These are phyloP conservation scores for Komagataea norvegica DNA, from an alignment of 1,139 yeast genomes.

Conservation along the genomic window DNA sequence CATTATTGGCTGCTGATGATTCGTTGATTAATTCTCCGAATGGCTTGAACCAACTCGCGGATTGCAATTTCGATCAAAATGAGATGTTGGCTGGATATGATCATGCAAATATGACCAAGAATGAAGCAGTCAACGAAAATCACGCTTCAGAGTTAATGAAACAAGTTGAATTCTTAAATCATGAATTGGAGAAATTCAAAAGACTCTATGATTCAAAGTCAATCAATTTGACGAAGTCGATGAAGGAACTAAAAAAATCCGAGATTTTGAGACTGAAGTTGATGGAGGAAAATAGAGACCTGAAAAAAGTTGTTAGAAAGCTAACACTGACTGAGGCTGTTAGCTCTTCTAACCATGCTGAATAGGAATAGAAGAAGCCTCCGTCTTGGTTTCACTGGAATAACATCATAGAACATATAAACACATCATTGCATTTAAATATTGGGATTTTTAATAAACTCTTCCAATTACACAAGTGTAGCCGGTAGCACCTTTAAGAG, in stretches of 20 bases:
- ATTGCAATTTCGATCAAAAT: too few relatives aligned
- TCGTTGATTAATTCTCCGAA: slow-evolving; percentile 21
- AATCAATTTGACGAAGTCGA: slow-evolving; percentile 28
- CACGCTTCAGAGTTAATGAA: slow-evolving; percentile 2
- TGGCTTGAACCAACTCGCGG: not conserved
- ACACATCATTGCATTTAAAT: too few relatives aligned
- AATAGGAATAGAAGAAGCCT: too few relatives aligned
- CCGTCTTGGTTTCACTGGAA: too few relatives aligned
- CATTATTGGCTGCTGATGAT: slow-evolving; percentile 19
- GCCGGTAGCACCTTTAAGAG: too few relatives aligned
- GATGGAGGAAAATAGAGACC: slow-evolving; percentile 22
- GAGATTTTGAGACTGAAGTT: slow-evolving; percentile 29
- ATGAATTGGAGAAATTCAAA: slow-evolving; percentile 28
- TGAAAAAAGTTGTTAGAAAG: slow-evolving; percentile 18
- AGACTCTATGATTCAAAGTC: slow-evolving; percentile 31
- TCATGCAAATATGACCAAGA: too few relatives aligned
- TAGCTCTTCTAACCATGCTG: too few relatives aligned
- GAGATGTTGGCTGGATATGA: too few relatives aligned
- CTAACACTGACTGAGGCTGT: slow-evolving; percentile 12
- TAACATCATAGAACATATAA: too few relatives aligned
- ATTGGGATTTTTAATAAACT: too few relatives aligned
- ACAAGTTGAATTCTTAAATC: slow-evolving; percentile 5
- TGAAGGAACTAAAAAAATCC: slow-evolving; percentile 31
- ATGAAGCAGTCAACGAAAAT: too few relatives aligned
- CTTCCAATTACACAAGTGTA: too few relatives aligned